Conservation (phyloP, 345 rosid species). For the Eucalyptus viminalis region DNA sequence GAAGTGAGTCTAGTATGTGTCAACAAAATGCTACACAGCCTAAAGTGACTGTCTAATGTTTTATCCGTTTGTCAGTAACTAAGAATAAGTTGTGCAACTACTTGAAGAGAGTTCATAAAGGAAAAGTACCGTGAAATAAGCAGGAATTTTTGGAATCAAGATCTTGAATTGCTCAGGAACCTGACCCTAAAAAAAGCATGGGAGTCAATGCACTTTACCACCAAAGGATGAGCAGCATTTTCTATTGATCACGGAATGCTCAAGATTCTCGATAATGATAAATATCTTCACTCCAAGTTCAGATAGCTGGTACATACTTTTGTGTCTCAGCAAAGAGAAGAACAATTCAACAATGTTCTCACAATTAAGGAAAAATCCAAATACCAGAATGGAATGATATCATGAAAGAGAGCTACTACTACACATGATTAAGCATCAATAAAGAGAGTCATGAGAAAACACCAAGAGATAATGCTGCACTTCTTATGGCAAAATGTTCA, state of each 20-base stretch:
- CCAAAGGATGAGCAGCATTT: background rate
- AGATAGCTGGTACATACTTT: background rate
- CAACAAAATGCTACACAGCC: background rate
- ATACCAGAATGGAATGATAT: background rate
- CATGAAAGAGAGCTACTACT: background rate
- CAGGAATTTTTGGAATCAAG: conserved; percentile 74
- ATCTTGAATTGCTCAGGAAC: conserved; percentile 89
- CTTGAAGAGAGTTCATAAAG: background rate
- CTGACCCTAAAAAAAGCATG: conserved; percentile 29
- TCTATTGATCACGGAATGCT: background rate
- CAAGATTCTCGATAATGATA: background rate
- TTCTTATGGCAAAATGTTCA: background rate
- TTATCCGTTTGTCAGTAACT: background rate
- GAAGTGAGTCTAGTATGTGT: background rate
- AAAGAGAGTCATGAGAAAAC: background rate
- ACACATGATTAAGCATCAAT: background rate
- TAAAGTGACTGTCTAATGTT: background rate
- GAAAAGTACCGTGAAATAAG: conserved; percentile 81
- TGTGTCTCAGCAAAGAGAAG: background rate
- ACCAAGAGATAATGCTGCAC: background rate
- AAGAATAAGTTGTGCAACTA: background rate
- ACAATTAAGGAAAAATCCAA: background rate
- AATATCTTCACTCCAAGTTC: background rate
- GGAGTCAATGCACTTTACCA: background rate
- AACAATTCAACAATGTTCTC: background rate